Base-by-base conservation (phyloP, 2,329 filamentous ascomycete genomes). In the Lachnellula occidentalis region DNA sequence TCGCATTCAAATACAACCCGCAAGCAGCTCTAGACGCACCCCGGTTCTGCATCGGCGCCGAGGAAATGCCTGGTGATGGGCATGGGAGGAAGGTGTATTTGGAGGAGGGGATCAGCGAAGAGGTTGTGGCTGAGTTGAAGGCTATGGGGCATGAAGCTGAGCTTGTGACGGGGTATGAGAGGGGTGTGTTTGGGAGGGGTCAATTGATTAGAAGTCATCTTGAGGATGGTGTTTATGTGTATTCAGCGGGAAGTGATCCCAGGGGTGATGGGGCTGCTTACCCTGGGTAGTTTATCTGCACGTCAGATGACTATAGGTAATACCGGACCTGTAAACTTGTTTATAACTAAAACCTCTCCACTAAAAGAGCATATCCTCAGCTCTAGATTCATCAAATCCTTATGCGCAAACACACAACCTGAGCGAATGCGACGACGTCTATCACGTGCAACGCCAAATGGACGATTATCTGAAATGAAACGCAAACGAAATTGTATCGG, bases 21-120 rank as follows among this genome's bases (percentile, higher is more conserved):
- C 94, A 99, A 72, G 84, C 90, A 56, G 91, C 92, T 2, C 79
- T 97, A 0, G 94, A 99, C 67, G 87, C 92, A 3, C 92, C 94
- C 15, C 79, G 94, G n/a, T 80, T 97, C 61, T 96, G 91, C 65
- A 89, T 97, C 56, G 87, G 87, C 1, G 83, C 88, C 0, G 66
- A 67, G 36, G 86, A 84, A 0, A 85, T 86, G 76, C 81, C 86
- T 0, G 79, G 84, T 47, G 71, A 76, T 27, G 79, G 80, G 5
- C 76, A 79, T 50, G 78, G 78, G 22, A 71, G 77, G 66, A 84
- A 76, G 0, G 87, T 96, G 1, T 88, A 84, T 57, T 74, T 95
- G 0, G 92, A 97, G 69, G 89, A 95, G 50, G 90, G 91, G 0
- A 90, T 96, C 64, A 73, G 80, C 1, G 76, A 81, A 21, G 79